Evolutionary conservation across 768 basidiomycete species (phyloP).

Genomic region (Suillus cothurnatus): DNA sequence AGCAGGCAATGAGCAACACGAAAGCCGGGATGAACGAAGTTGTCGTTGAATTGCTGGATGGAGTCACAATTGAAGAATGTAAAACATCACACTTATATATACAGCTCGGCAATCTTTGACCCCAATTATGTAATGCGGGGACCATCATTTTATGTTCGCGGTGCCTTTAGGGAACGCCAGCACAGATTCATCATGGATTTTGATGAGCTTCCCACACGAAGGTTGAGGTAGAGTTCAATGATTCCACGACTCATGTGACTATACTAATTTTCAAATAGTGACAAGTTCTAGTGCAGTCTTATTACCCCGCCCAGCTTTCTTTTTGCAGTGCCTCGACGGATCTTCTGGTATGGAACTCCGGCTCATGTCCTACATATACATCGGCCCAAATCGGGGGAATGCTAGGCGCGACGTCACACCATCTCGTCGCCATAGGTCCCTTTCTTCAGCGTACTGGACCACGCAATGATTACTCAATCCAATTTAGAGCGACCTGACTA

Average conservation of each 20-base stretch:
- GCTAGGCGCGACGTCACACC: not conserved
- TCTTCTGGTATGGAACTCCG: not conserved
- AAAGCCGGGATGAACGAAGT: slow-evolving; percentile 2
- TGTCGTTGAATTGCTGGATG: not conserved
- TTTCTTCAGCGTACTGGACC: not conserved
- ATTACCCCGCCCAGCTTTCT: not conserved
- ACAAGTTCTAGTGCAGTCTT: not conserved
- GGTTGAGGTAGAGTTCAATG: not conserved
- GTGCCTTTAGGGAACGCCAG: not conserved
- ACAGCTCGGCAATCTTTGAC: slow-evolving; percentile 2
- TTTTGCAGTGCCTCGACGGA: not conserved
- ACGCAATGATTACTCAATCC: not conserved
- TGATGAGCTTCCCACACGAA: not conserved
- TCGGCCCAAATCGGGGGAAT: not conserved
- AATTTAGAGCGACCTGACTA: not conserved
- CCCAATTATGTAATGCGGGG: slow-evolving; percentile 10
- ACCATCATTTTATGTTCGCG: not conserved
- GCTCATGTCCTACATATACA: not conserved
- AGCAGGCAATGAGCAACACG: slow-evolving; percentile 14
- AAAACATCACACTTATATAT: slow-evolving; percentile 1
- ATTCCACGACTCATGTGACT: not conserved
- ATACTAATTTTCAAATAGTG: not conserved
- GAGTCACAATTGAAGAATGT: not conserved
- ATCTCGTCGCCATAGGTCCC: not conserved
- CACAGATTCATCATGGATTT: no score